Base-by-base conservation (phyloP, 179 eudicot species). In the Silene noctiflora region DNA sequence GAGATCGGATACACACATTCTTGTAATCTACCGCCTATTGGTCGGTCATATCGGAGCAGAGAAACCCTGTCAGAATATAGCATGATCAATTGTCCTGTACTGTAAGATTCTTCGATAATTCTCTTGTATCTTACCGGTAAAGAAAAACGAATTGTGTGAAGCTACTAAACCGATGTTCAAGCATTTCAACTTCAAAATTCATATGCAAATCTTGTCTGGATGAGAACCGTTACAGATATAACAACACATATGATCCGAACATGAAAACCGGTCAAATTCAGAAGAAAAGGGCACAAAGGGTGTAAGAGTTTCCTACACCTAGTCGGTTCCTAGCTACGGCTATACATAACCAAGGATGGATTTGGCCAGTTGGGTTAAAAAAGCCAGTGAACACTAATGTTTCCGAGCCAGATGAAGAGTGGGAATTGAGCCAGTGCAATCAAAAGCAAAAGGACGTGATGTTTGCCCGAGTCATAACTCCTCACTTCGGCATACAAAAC, bases 351-450 rank as follows among this genome's bases (percentile, higher is more conserved):
- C 13, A 22, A 46, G 62, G 22, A 66, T 24, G 9, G 3, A 31
- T n/a, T n/a, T n/a, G n/a, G n/a, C n/a, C 1, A 4, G n/a, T n/a
- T 19, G n/a, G 65, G 16, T 72, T 80, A 85, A 71, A 85, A 78
- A 8, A 85, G 82, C 88, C 88, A 85, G 78, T 83, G 81, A 73
- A 83, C 76, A 8, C 85, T 83, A 58, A 87, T 75, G 75, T 81
- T 81, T 6, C 88, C 88, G 20, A 87, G 90, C 86, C 90, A 87
- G 71, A 87, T 21, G 76, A 83, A 79, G 53, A 87, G 78, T 6
- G 90, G 90, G 72, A 87, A 72, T 75, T 85, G 85, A 79, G 85
- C 85, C 31, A 83, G 39, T 0, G 79, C 88, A 55, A 85, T 85
- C 44, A 87, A 74, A 25, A 85, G 85, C 82, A 87, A 74, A 42